Evolutionary conservation across 352 stramenopile species (phyloP).

Genomic region (Achlya hypogyna): DNA sequence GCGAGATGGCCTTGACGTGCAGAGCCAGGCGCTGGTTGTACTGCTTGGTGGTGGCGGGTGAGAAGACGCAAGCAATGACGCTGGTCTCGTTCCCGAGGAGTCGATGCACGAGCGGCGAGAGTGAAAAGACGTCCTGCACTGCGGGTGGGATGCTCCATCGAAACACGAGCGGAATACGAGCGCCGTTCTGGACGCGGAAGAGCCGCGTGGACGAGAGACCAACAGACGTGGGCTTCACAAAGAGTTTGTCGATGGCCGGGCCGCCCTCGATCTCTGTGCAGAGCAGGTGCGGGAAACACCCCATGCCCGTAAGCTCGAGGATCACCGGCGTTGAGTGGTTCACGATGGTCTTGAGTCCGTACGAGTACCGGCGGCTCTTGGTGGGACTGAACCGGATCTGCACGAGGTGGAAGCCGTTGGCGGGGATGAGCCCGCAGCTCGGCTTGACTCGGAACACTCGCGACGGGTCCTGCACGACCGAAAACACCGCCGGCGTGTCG

Average conservation of each 20-base stretch:
- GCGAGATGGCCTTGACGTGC: slow-evolving; percentile 47
- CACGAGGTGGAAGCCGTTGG: slow-evolving; percentile 76
- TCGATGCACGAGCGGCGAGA: slow-evolving; percentile 57
- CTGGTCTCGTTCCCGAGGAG: slow-evolving; percentile 75
- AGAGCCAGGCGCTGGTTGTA: slow-evolving; percentile 68
- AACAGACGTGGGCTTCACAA: slow-evolving; percentile 78
- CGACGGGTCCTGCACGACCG: slow-evolving; percentile 50
- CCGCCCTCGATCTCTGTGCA: slow-evolving; percentile 22
- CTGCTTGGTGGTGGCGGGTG: slow-evolving; percentile 54
- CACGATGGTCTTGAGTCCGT: slow-evolving; percentile 56
- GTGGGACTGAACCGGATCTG: slow-evolving; percentile 65
- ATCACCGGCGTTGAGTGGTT: slow-evolving; percentile 55
- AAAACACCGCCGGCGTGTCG: slow-evolving; percentile 84
- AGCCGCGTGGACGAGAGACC: slow-evolving; percentile 48
- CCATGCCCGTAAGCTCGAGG: slow-evolving; percentile 47
- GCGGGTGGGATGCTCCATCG: slow-evolving; percentile 59
- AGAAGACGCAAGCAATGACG: slow-evolving; percentile 63
- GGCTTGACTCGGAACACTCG: slow-evolving; percentile 68
- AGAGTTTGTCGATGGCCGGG: slow-evolving; percentile 31
- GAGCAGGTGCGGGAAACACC: slow-evolving; percentile 41
- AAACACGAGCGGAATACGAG: slow-evolving; percentile 80
- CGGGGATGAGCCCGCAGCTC: slow-evolving; percentile 46
- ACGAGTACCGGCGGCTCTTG: slow-evolving; percentile 33
- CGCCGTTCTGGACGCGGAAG: slow-evolving; percentile 64
- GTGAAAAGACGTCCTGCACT: slow-evolving; percentile 46